Base-by-base conservation (phyloP, 306 rosid genomes). In the Bauhinia variegata region DNA sequence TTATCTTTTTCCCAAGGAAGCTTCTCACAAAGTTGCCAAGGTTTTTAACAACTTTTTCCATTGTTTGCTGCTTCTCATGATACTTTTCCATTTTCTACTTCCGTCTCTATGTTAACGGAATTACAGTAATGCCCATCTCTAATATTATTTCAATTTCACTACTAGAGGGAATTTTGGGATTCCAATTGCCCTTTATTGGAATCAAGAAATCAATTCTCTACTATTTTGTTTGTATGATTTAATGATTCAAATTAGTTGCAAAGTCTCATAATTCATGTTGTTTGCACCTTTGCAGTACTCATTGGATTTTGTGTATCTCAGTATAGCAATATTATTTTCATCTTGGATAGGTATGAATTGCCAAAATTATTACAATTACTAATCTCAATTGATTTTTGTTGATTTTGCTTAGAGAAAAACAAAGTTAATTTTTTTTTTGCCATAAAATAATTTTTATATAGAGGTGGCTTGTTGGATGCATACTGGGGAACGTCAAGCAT, bases 401-500 rank as follows among this genome's bases (percentile, higher is more conserved):
- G 53, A 44, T 62, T 8, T 19, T 44, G n/a, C 23, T 28, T 30
- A 38, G 16, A 16, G 31, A 42, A 18, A 18, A 41, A 2, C 28
- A 41, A 32, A n/a, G 23, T 28, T n/a, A 33, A 9, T 12, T 0
- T 14, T 13, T 12, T 0, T 14, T 13, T n/a, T 2, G 7, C 1
- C 23, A 19, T 50, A n/a, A 0, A 8, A 18, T 8, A 60, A 73
- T 36, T 42, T 50, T 48, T 32, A 7, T 48, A 11, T 13, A 92
- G 98, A 93, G 96, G 98, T 93, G 81, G 98, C 98, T 66, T 93
- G 98, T 76, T 93, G 98, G 98, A 93, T 93, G 98, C 89, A 93
- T 39, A 93, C 89, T 14, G 97, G 98, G 16, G 97, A 93, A 58
- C 72, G 97, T 4, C 98, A 93, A 78, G 95, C 93, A 23, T 96